Evolutionary conservation across 2,329 filamentous ascomycete species (phyloP), one percentile per base, ranked within the genome.

Genomic region (Hymenotorrendiella dingleyae): DNA sequence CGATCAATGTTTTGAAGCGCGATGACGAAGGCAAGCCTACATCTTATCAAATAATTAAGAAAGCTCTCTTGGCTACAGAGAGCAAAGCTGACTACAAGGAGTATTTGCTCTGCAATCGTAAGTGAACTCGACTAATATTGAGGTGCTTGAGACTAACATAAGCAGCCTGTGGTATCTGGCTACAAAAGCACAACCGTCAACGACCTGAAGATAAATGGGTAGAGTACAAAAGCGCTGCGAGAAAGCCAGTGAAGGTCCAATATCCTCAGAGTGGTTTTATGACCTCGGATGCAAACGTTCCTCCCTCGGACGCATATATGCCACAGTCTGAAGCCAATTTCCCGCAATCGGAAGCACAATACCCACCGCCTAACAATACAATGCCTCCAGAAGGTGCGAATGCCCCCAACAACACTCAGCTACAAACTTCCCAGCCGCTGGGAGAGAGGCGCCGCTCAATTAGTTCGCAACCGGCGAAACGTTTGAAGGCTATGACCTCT

Each of bases 131-230:
- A n/a, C 19, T 39, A 23, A 24, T 16, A 10, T 41, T 24, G 41
- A 14, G 7, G 22, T 36, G 40, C 24, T 39, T 26, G 41, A 53
- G 53, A 58, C 62, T 63, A 53, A 64, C 48, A 38, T 43, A 42
- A 38, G 42, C 37, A 82, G 78, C 91, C 45, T 98, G 93, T 62
- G 93, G 93, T 14, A 80, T 98, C 30, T 98, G 89, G 88, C 82
- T 98, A 54, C 81, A 82, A 47, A 97, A 96, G 59, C 88, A 84
- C 64, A 88, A 86, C 58, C 74, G 70, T 19, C 93, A 94, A 70
- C 82, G 93, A 7, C 93, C 93, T 2, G 71, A 80, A 41, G 80
- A 91, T 47, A 81, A 83, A 52, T 98, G 91, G 91, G 86, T 78
- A 19, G 44, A 34, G 23, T 43, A 53, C 46, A 34, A 46, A 20